Percentiles rank a stretch among this genome's conserved stretches.
These are phyloP conservation scores for Xylariaceae sp. DNA, from an alignment of 2,329 filamentous ascomycete species.

Conservation along the genomic window DNA sequence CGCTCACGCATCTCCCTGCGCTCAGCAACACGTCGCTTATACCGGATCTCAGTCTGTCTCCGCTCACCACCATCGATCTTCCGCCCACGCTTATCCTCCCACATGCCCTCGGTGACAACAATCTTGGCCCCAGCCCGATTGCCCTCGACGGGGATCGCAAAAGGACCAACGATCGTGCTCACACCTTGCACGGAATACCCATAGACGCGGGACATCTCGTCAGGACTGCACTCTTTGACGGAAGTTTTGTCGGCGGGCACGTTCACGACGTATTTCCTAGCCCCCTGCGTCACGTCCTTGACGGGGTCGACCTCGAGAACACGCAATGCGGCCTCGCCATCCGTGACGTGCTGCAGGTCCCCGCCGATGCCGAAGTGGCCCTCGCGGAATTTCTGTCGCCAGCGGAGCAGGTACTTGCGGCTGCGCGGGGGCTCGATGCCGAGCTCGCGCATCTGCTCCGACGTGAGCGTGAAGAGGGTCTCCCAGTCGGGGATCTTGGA, in stretches of 20 bases:
- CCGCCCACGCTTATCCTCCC: slow-evolving; percentile 80
- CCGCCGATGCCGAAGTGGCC: slow-evolving; percentile 78
- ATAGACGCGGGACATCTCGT: slow-evolving; percentile 50
- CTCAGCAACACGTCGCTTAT: slow-evolving; percentile 78
- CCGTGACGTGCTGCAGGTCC: slow-evolving; percentile 67
- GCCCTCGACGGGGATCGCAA: slow-evolving; percentile 64
- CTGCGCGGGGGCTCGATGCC: slow-evolving; percentile 83
- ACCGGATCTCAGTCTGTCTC: slow-evolving; percentile 76
- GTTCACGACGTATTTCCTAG: slow-evolving; percentile 52
- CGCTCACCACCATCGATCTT: slow-evolving; percentile 98
- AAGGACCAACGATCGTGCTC: slow-evolving; percentile 70
- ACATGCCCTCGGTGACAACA: slow-evolving; percentile 78
- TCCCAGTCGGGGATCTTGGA: slow-evolving; percentile 90
- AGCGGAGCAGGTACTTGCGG: slow-evolving; percentile 79
- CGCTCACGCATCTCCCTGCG: slow-evolving; percentile 60
- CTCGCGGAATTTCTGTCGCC: slow-evolving; percentile 79
- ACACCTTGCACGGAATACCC: slow-evolving; percentile 67
- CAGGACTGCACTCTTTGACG: slow-evolving; percentile 31
- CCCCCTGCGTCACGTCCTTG: slow-evolving; percentile 32
- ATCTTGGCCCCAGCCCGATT: slow-evolving; percentile 63
- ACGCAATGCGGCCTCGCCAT: slow-evolving; percentile 32
- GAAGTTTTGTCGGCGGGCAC: slow-evolving; percentile 46
- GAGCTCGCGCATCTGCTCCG: slow-evolving; percentile 72
- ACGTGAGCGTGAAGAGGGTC: slow-evolving; percentile 77
- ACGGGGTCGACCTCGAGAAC: slow-evolving; percentile 34